phyloP scores from a whole-genome alignment of 345 rosid species.

The Populus ilicifolia region DNA sequence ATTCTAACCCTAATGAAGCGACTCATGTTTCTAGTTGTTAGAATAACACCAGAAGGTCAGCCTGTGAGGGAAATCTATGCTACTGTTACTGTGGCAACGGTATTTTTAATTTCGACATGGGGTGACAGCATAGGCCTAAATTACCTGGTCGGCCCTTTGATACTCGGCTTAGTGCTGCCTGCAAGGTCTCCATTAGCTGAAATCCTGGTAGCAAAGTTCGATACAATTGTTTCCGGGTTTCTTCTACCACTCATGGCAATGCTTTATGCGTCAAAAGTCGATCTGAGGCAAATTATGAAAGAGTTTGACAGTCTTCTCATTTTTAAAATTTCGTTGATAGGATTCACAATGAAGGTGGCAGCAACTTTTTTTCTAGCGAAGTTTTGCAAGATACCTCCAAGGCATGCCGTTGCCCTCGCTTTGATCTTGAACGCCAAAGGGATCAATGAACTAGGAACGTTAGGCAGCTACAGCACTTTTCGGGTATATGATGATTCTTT shows the following conservation, averaged over 20 bases:
- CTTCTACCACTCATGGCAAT: conserved; percentile 18
- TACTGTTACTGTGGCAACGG: background rate
- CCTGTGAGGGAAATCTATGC: conserved; percentile 16
- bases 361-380: background rate
- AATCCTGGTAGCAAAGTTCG: conserved; percentile 17
- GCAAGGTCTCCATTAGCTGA: conserved; percentile 31
- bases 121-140: conserved; percentile 24
- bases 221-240: conserved; percentile 14
- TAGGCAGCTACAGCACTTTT: conserved; percentile 6
- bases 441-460: conserved; percentile 12
- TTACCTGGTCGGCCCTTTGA: conserved; percentile 18
- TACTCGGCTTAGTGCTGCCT: conserved; percentile 26
- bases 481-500: background rate
- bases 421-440: conserved; percentile 20
- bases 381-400: background rate
- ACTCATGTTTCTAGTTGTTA: conserved; percentile 17
- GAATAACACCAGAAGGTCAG: conserved; percentile 22
- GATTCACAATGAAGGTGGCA: conserved; percentile 1
- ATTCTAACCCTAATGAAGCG: background rate
- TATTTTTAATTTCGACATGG: conserved; percentile 1
- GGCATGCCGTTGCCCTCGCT: conserved; percentile 14
- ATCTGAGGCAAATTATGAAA: conserved; percentile 1
- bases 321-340: background rate
- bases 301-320: background rate
- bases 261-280: conserved; percentile 7